Evolutionary conservation across 2,329 filamentous ascomycete genomes (phyloP).

Genomic region (Chaetomiaceae sp.): DNA sequence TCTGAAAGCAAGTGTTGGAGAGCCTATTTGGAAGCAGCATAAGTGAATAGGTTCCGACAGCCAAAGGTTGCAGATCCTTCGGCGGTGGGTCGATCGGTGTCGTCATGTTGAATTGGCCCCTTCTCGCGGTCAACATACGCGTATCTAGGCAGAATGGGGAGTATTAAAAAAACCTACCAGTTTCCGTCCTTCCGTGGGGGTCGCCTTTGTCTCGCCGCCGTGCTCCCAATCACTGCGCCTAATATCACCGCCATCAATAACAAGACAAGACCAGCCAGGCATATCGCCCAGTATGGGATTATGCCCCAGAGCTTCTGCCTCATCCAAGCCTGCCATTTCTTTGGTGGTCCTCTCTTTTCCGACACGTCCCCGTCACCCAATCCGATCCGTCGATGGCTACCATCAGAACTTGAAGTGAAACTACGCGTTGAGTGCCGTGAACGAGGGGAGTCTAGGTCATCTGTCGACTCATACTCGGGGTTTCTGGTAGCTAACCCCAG

Average conservation of each 20-base stretch:
- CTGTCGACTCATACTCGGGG: constrained; percentile 58
- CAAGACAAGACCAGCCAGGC: constrained; percentile 44
- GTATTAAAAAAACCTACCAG: constrained; percentile 26
- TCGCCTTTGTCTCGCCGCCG: constrained; percentile 35
- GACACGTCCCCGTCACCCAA: constrained; percentile 41
- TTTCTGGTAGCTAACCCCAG: constrained; percentile 58
- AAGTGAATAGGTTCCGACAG: constrained; percentile 53
- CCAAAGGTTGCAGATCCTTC: constrained; percentile 47
- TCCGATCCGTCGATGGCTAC: constrained; percentile 53
- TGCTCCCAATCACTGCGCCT: constrained; percentile 52
- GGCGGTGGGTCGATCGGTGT: constrained; percentile 50
- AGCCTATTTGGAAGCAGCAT: constrained; percentile 47
- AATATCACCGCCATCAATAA: constrained; percentile 53
- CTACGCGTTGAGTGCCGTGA: constrained; percentile 52
- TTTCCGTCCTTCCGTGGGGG: constrained; percentile 21
- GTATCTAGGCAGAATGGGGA: not conserved
- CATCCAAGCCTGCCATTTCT: constrained; percentile 50
- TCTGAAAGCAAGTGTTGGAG: constrained; percentile 53
- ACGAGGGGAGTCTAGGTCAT: constrained; percentile 48
- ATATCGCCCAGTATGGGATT: constrained; percentile 59
- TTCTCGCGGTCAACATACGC: no score
- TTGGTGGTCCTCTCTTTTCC: constrained; percentile 46
- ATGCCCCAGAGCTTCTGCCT: constrained; percentile 52
- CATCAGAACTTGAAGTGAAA: constrained; percentile 44
- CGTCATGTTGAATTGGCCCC: constrained; percentile 39